Evolutionary conservation across 2,329 filamentous ascomycete genomes (phyloP).

Genomic region (Didymella glomerata): DNA sequence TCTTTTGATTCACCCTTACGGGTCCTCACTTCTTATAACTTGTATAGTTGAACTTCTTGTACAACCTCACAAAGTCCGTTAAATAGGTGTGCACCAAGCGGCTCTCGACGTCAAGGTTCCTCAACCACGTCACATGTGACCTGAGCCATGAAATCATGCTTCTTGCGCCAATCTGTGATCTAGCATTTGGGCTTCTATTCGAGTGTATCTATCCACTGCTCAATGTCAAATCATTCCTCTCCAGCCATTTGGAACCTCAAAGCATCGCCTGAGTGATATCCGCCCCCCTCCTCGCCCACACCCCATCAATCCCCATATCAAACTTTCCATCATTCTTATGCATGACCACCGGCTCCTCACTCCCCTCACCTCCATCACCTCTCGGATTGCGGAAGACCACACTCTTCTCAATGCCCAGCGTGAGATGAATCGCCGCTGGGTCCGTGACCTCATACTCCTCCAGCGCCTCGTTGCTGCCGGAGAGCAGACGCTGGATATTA

Average conservation of each 20-base stretch:
- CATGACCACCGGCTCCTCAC: constrained; percentile 15
- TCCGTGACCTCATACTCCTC: constrained; percentile 12
- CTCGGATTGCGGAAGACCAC: constrained; percentile 21
- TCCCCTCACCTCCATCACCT: constrained; percentile 5
- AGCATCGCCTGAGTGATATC: constrained; percentile 20
- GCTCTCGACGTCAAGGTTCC: too few relatives aligned
- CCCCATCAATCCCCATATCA: constrained; percentile 23
- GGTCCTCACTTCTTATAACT: too few relatives aligned
- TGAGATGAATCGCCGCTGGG: constrained; percentile 22
- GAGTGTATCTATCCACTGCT: too few relatives aligned
- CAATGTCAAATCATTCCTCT: too few relatives aligned
- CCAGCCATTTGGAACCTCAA: not conserved
- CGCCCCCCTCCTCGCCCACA: constrained; percentile 21
- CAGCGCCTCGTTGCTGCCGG: not conserved
- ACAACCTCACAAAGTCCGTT: too few relatives aligned
- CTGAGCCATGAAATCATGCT: too few relatives aligned
- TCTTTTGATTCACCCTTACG: too few relatives aligned
- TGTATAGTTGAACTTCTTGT: too few relatives aligned
- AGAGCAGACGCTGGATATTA: constrained; percentile 7
- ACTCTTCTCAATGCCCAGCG: constrained; percentile 19
- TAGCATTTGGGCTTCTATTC: too few relatives aligned
- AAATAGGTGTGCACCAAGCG: too few relatives aligned
- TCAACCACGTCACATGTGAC: too few relatives aligned
- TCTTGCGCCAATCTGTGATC: too few relatives aligned
- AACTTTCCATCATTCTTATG: constrained; percentile 21